Percentiles rank a stretch among this genome's conserved stretches.
phyloP scores from a whole-genome alignment of 225 moss, liverwort and hornwort species.

The Thuidium tamariscinum region DNA sequence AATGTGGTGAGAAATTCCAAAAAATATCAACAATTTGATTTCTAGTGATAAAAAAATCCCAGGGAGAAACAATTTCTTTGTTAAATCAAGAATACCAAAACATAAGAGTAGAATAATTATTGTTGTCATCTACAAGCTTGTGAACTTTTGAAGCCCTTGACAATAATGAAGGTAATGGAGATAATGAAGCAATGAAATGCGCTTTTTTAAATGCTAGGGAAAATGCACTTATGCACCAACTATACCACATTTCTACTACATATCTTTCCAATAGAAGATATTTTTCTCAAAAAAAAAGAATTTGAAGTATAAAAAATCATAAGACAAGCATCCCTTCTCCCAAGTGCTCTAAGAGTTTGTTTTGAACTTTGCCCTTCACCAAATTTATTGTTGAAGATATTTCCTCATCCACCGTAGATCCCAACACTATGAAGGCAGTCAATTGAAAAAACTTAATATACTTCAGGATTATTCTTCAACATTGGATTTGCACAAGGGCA shows the following conservation, averaged over 20 bases:
- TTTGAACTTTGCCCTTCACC: neutral
- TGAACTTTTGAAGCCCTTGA: neutral
- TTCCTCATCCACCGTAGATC: accelerated
- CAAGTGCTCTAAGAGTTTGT: neutral
- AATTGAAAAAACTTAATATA: neutral
- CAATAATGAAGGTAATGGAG: neutral
- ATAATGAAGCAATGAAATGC: neutral
- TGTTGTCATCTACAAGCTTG: neutral
- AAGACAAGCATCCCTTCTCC: accelerated
- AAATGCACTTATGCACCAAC: neutral
- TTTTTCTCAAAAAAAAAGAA: no score
- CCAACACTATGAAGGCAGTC: accelerated
- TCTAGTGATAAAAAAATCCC: neutral
- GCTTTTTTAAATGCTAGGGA: neutral
- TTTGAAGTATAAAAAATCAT: neutral
- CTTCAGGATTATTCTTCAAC: neutral
- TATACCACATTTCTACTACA: neutral
- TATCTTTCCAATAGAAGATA: neutral
- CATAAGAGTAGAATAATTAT: neutral
- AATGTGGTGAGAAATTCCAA: neutral
- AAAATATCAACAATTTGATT: neutral
- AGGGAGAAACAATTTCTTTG: neutral
- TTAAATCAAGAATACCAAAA: neutral
- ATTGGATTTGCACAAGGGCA: neutral
- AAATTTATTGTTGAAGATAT: neutral